Evolutionary conservation across 2,329 filamentous ascomycete species (phyloP), one percentile per base, ranked within the genome.

Genomic region (Cladosporium sphaerospermum): DNA sequence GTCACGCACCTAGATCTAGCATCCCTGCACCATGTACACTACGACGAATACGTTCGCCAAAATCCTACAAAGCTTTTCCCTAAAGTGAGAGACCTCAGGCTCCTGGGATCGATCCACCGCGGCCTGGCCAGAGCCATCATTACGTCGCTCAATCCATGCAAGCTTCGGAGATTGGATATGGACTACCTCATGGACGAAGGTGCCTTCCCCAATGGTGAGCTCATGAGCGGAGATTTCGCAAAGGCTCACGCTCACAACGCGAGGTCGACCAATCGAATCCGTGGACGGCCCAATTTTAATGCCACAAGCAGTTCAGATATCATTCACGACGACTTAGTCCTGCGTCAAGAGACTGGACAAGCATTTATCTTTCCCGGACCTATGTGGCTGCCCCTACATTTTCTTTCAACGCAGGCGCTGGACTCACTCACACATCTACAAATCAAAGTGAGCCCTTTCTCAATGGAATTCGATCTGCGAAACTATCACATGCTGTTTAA

Each of bases 91-190:
- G 47, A 57, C 19, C 48, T 57, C 9, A 44, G 55, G 18, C 52
- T 57, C 8, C 44, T 54, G 18, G 55, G 55, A n/a, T 57, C 48
- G 40, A 53, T 53, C 48, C 53, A 54, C 19, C 52, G 55, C 13
- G 45, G 44, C 14, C 23, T 57, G 18, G 55, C 55, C 19, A 54
- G 42, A 31, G 43, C 46, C 18, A 54, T 57, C 8, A 9, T 53
- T n/a, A 44, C 18, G 7, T 44, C 47, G 4, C 40, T 57, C 11
- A 44, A 55, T 32, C 23, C 43, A 2, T 32, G 36, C 31, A 52
- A 55, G 40, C 44, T 57, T 23, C 48, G 32, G 4, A 57, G 55
- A 16, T 33, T 55, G 33, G 40, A 43, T 33, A 16, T 57, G 6
- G 55, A 57, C 53, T 57, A 33, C 18, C 43, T 54, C 13, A 34